Evolutionary conservation across 495 filamentous ascomycete genomes (phyloP).

Genomic region (Neurospora sp.): DNA sequence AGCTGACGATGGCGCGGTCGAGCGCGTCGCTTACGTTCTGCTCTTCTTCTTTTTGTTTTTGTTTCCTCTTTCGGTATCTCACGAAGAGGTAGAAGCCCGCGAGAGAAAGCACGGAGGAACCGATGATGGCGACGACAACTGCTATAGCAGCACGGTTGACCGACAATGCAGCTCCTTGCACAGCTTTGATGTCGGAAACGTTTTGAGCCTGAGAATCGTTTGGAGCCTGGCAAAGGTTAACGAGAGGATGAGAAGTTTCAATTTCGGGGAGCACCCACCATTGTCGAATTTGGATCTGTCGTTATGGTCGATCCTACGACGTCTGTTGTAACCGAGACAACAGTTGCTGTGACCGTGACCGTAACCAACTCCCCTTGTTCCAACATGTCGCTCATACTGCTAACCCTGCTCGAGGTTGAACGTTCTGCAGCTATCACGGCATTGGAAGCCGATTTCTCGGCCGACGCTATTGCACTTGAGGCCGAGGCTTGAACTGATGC

Average conservation of each 20-base stretch:
- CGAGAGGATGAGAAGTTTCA: neutral
- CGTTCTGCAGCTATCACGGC: constrained; percentile 3
- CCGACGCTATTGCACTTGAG: constrained; percentile 5
- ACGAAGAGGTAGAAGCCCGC: constrained; percentile 13
- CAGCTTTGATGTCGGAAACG: neutral
- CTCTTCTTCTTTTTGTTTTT: constrained; percentile 11
- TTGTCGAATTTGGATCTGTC: neutral
- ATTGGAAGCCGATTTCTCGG: constrained; percentile 6
- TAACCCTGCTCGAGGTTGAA: constrained; percentile 9
- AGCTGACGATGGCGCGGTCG: constrained; percentile 20
- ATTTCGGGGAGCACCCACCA: constrained; percentile 1
- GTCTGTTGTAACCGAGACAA: neutral
- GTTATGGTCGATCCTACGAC: neutral
- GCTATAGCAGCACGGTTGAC: constrained; percentile 7
- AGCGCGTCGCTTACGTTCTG: constrained; percentile 15
- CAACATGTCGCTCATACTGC: constrained; percentile 1
- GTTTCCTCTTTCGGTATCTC: constrained; percentile 8
- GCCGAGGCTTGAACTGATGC: constrained; percentile 7
- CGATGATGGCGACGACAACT: constrained; percentile 11
- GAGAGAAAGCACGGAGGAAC: constrained; percentile 12
- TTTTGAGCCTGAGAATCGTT: neutral
- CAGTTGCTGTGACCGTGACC: neutral
- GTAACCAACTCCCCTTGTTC: neutral
- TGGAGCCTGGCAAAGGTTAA: neutral
- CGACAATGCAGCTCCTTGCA: neutral